These are phyloP conservation scores for Albizia julibrissin DNA, from an alignment of 306 rosid species.

Conservation along the genomic window DNA sequence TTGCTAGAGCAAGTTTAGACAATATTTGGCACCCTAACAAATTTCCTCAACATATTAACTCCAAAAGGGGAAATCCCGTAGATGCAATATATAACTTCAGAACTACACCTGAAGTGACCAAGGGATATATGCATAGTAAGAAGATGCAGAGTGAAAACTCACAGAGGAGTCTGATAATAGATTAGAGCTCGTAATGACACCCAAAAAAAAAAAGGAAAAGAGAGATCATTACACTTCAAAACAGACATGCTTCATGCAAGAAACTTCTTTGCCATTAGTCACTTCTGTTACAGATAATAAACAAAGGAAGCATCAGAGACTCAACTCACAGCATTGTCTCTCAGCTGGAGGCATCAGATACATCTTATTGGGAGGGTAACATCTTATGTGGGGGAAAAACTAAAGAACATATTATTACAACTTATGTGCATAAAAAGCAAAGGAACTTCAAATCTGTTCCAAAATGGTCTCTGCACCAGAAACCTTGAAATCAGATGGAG, in stretches of 20 bases:
- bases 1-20: not conserved
- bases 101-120: not conserved
- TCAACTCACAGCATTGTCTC: constrained; percentile 2
- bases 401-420: not conserved
- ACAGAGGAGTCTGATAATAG: not conserved
- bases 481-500: constrained; percentile 93
- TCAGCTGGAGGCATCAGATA: constrained; percentile 11
- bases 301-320: constrained; percentile 20
- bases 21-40: not conserved
- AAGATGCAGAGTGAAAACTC: not conserved
- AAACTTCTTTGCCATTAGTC: not conserved
- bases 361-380: not conserved
- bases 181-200: not conserved
- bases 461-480: constrained; percentile 84
- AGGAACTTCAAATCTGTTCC: constrained; percentile 65
- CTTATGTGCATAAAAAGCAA: constrained; percentile 10
- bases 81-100: not conserved
- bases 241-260: not conserved
- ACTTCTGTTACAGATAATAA: not conserved
- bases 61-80: not conserved
- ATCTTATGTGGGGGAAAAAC: not conserved
- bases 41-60: not conserved
- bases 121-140: not conserved
- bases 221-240: not conserved
- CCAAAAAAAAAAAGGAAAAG: not conserved